Base-by-base conservation (phyloP, 2,329 filamentous ascomycete species). In the Colletotrichum musae region DNA sequence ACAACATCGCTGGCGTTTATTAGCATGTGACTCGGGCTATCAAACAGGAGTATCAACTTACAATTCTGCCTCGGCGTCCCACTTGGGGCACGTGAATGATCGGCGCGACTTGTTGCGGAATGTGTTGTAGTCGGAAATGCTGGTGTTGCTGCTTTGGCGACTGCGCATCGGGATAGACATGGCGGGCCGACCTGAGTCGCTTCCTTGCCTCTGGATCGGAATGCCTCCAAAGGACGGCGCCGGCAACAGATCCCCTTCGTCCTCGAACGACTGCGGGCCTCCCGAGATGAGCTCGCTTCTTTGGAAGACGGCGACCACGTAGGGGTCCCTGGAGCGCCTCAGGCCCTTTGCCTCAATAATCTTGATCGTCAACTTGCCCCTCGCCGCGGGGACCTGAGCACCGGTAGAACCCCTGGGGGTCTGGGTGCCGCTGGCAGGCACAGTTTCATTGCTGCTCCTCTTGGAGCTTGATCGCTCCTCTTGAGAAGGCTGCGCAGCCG, bases 161-260 rank as follows among this genome's bases (percentile, higher is more conserved):
- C 95, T 98, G 76, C 92, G 92, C 94, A 98, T 98, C 2, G 96
- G 96, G 73, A 99, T 98, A 39, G 94, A 94, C 91, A 98, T 95
- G 16, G 94, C 79, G 5, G 93, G 89, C 60, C 92, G 89, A 32
- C 94, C 93, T 36, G 92, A 92, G 74, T 97, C 94, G 77, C 93
- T 96, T 67, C 91, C 92, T 71, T 92, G 90, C 66, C 92, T 87
- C 75, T 90, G 88, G 68, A 92, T 91, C 0, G 89, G 84, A 65
- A 91, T 85, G 32, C 88, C 86, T 43, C 88, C 86, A 63, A 84
- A 77, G 54, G 75, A 84, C 73, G 86, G 88, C n/a, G 80, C 77
- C 43, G 80, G 75, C 47, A 75, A 77, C 67, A 86, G 77, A 64
- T 91, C 89, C 52, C 91, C 89, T 43, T 89, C 86, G 52, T 92